Conservation (phyloP, 768 basidiomycete genomes). For the Botryobasidium botryosum region DNA sequence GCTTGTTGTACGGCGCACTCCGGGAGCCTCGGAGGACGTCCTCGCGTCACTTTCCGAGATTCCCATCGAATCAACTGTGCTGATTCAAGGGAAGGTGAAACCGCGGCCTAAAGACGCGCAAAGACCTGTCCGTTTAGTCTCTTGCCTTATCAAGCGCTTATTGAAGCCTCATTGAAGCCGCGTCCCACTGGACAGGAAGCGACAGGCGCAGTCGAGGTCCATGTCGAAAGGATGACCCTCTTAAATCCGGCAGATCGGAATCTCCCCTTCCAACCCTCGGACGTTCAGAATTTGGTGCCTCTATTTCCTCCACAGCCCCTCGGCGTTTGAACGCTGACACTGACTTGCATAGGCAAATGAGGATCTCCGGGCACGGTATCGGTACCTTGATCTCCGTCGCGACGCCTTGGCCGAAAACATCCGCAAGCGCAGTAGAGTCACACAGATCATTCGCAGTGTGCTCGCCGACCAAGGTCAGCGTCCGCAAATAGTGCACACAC, state of each 20-base stretch:
- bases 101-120: slow-evolving; percentile 43
- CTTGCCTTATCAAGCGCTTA: slow-evolving; percentile 17
- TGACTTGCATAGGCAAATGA: slow-evolving; percentile 49
- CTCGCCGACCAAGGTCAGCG: slow-evolving; percentile 55
- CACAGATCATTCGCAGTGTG: slow-evolving; percentile 53
- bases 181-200: too few relatives aligned
- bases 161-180: slow-evolving; percentile 4
- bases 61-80: slow-evolving; percentile 63
- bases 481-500: slow-evolving; percentile 1
- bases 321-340: background rate
- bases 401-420: slow-evolving; percentile 58
- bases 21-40: slow-evolving; percentile 15
- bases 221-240: slow-evolving; percentile 47
- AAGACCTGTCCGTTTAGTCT: slow-evolving; percentile 16
- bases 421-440: slow-evolving; percentile 65
- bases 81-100: slow-evolving; percentile 57
- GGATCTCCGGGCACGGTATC: slow-evolving; percentile 67
- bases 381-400: slow-evolving; percentile 79
- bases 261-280: slow-evolving; percentile 78
- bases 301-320: background rate
- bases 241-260: slow-evolving; percentile 57
- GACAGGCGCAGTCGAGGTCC: slow-evolving; percentile 68
- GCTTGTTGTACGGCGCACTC: slow-evolving; percentile 44
- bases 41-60: slow-evolving; percentile 36
- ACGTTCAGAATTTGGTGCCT: slow-evolving; percentile 55